phyloP scores from a whole-genome alignment of 768 basidiomycete species.

The Porpolomopsis calyptriformis region DNA sequence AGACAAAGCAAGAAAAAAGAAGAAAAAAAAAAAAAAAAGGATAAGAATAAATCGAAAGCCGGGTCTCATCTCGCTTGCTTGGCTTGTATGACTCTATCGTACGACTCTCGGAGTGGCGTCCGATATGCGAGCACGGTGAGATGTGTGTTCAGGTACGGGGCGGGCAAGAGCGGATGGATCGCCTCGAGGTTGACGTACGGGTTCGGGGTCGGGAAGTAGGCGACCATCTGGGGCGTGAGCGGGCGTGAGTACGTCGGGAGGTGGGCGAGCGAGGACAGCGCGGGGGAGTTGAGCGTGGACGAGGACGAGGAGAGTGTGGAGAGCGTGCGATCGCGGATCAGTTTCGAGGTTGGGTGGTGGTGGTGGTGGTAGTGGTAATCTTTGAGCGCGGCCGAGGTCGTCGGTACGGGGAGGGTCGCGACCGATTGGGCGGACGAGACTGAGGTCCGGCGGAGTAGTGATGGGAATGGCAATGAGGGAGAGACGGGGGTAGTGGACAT shows the following conservation, averaged over 20 bases:
- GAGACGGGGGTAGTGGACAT: constrained; percentile 20
- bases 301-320: constrained; percentile 48
- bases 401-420: constrained; percentile 42
- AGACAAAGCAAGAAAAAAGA: not conserved
- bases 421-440: constrained; percentile 51
- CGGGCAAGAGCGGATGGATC: constrained; percentile 62
- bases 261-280: constrained; percentile 46
- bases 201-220: constrained; percentile 57
- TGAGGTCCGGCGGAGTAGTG: constrained; percentile 37
- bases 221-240: constrained; percentile 38
- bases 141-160: constrained; percentile 61
- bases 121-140: constrained; percentile 56
- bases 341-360: constrained; percentile 11
- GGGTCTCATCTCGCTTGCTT: constrained; percentile 30
- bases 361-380: constrained; percentile 30
- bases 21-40: not conserved
- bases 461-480: constrained; percentile 30
- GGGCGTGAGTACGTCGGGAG: constrained; percentile 39
- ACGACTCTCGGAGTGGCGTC: constrained; percentile 58
- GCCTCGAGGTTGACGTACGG: constrained; percentile 43
- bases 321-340: constrained; percentile 37
- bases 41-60: not conserved
- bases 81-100: constrained; percentile 53
- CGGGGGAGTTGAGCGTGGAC: constrained; percentile 38
- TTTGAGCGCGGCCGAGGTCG: constrained; percentile 18